These are phyloP conservation scores for Magnolia sinica DNA, from an alignment of 164 flowering plant species.

Conservation along the genomic window DNA sequence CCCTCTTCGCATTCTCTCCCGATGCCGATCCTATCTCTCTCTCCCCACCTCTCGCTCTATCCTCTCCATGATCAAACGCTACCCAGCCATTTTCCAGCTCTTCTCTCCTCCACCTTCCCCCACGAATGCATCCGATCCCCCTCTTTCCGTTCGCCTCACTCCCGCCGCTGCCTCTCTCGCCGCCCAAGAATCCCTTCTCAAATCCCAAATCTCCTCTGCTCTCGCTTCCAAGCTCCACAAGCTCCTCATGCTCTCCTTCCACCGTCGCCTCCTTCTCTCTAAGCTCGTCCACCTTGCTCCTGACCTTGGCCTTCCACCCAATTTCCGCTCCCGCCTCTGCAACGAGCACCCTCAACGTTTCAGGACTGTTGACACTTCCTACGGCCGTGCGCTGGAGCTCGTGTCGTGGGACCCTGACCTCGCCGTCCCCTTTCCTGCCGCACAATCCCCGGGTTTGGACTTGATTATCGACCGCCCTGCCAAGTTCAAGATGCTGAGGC, in stretches of 20 bases:
- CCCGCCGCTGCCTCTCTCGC: slow-evolving; percentile 60
- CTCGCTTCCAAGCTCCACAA: slow-evolving; percentile 78
- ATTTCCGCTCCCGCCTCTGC: slow-evolving; percentile 84
- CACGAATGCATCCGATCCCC: slow-evolving; percentile 37
- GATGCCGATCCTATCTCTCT: slow-evolving; percentile 75
- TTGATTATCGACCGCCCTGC: slow-evolving; percentile 78
- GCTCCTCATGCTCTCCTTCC: slow-evolving; percentile 86
- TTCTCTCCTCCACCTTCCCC: slow-evolving; percentile 48
- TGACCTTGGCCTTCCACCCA: slow-evolving; percentile 85
- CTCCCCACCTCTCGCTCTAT: slow-evolving; percentile 53
- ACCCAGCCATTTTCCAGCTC: slow-evolving; percentile 78
- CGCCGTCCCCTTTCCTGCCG: slow-evolving; percentile 45
- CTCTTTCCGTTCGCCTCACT: slow-evolving; percentile 75
- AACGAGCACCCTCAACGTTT: slow-evolving; percentile 69
- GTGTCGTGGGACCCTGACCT: slow-evolving; percentile 64
- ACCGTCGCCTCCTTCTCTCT: slow-evolving; percentile 65
- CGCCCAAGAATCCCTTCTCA: slow-evolving; percentile 42
- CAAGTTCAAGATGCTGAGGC: slow-evolving; percentile 73
- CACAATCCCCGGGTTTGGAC: slow-evolving; percentile 22
- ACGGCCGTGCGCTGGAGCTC: slow-evolving; percentile 92
- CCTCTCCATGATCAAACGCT: slow-evolving; percentile 68
- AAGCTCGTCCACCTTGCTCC: slow-evolving; percentile 88
- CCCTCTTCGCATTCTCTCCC: slow-evolving; percentile 57
- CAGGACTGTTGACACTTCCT: slow-evolving; percentile 73
- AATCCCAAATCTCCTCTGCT: slow-evolving; percentile 28